A percentile compares a stretch with the other conserved stretches of the same genome.
Evolutionary conservation across 495 filamentous ascomycete genomes (phyloP).

Genomic region (Endocarpon pusillum): DNA sequence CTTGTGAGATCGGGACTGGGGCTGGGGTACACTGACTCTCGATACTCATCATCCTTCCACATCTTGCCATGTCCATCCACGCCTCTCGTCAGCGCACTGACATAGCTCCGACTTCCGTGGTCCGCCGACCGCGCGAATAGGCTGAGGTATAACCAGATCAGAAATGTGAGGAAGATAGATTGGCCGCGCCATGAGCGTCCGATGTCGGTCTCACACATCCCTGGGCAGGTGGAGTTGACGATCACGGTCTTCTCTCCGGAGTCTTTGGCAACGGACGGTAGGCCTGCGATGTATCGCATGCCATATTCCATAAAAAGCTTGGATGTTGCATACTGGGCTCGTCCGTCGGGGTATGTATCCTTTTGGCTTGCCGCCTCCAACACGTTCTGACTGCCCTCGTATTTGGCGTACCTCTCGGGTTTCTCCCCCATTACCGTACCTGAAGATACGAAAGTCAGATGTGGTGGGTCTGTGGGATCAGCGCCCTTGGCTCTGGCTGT

Average conservation of each 20-base stretch:
- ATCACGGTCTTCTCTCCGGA: constrained; percentile 24
- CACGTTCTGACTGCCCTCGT: constrained; percentile 7
- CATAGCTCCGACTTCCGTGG: constrained; percentile 30
- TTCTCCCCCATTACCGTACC: constrained; percentile 24
- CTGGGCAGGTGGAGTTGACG: constrained; percentile 29
- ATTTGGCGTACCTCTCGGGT: constrained; percentile 17
- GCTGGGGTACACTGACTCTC: neutral
- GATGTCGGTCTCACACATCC: constrained; percentile 23
- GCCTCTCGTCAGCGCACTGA: constrained; percentile 32
- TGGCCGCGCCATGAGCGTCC: constrained; percentile 20
- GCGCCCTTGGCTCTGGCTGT: constrained; percentile 8
- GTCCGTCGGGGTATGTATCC: constrained; percentile 13
- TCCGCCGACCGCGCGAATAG: constrained; percentile 31
- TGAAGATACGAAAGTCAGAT: constrained; percentile 25
- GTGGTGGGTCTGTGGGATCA: constrained; percentile 13
- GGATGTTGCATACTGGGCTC: constrained; percentile 27
- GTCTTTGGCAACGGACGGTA: constrained; percentile 12
- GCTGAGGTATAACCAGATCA: constrained; percentile 20
- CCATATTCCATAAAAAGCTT: constrained; percentile 33
- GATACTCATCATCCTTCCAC: constrained; percentile 17
- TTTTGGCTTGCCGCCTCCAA: constrained; percentile 20
- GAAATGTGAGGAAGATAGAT: constrained; percentile 19
- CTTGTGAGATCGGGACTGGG: neutral
- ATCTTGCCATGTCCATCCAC: constrained; percentile 31
- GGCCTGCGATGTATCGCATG: constrained; percentile 19